Base-by-base conservation (phyloP, 257 asterid species). In the Cynanchum wilfordii region DNA sequence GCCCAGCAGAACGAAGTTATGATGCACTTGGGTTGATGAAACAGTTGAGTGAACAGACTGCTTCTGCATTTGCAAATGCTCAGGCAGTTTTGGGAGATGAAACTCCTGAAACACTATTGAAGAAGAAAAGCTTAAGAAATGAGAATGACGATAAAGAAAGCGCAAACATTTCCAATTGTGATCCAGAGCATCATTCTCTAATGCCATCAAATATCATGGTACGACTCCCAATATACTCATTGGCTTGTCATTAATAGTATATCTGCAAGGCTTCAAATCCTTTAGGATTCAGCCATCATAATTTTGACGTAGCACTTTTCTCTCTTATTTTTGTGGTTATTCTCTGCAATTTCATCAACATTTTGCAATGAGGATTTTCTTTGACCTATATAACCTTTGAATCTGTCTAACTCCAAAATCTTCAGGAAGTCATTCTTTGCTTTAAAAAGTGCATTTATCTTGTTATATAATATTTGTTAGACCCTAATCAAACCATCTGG, bases 1-100 rank as follows among this genome's bases (percentile, higher is more conserved):
- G 92, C 88, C 97, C 99, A 15, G 91, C 86, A 47, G 92, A 89
- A 19, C 76, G 85, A 76, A 88, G 96, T 72, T 92, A 86, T 56
- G 98, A 92, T 79, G 97, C 98, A 64, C 81, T 95, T 66, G 99
- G 96, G 72, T 82, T 95, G 81, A 95, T 92, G 93, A 90, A 90
- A 85, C 97, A 90, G 64, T 80, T 95, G 82, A 90, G 89, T 47
- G 99, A 95, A 83, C 98, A 95, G 76, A 90, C 91, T 40, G 96
- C 99, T 17, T 85, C 87, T 65, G 88, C 99, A 73, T 89, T 87
- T 78, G 98, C 98, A 74, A 89, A 86, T 75, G 99, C 98, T 63
- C 98, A 89, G 80, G 89, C 89, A 84, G 87, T 89, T 78, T 72
- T 95, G 85, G 98, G 98, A 79, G 84, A 84, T 71, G 96, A 95